Conservation (phyloP, 2,329 filamentous ascomycete species). For the Ploettnerulaceae sp. region DNA sequence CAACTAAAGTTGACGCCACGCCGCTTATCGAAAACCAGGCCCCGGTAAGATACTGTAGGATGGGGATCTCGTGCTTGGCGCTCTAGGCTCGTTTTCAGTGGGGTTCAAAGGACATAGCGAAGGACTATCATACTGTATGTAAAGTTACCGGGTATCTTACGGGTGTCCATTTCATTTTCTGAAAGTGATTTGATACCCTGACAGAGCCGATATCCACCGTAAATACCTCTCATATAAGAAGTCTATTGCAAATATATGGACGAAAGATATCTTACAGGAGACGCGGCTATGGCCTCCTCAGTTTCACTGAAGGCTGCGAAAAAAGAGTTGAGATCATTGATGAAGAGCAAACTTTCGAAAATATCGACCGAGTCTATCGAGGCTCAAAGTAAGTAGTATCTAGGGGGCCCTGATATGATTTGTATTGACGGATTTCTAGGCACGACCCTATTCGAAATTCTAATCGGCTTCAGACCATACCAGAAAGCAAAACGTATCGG, state of each 20-base stretch:
- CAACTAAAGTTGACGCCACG: slow-evolving; percentile 9
- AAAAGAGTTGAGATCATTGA: slow-evolving; percentile 65
- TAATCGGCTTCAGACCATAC: slow-evolving; percentile 70
- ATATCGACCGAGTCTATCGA: slow-evolving; percentile 58
- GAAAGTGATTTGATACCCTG: too few relatives aligned
- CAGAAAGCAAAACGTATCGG: slow-evolving; percentile 69
- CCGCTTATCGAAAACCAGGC: background rate
- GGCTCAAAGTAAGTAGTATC: slow-evolving; percentile 60
- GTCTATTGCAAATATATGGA: background rate
- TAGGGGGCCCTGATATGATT: background rate
- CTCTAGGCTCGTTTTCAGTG: too few relatives aligned
- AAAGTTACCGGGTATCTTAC: too few relatives aligned
- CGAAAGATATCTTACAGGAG: background rate
- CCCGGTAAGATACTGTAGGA: slow-evolving; percentile 2
- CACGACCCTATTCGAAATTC: slow-evolving; percentile 54
- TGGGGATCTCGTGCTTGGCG: too few relatives aligned
- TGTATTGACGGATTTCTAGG: slow-evolving; percentile 45
- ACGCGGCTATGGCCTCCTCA: slow-evolving; percentile 22
- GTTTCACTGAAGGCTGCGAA: slow-evolving; percentile 61
- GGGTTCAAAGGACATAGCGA: too few relatives aligned
- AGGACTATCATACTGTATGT: too few relatives aligned
- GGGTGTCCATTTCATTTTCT: too few relatives aligned
- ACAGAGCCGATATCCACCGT: too few relatives aligned
- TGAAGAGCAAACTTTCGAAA: slow-evolving; percentile 60
- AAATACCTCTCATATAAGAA: too few relatives aligned